Evolutionary conservation across 164 flowering plant species (phyloP).

Genomic region (Chimonanthus praecox): DNA sequence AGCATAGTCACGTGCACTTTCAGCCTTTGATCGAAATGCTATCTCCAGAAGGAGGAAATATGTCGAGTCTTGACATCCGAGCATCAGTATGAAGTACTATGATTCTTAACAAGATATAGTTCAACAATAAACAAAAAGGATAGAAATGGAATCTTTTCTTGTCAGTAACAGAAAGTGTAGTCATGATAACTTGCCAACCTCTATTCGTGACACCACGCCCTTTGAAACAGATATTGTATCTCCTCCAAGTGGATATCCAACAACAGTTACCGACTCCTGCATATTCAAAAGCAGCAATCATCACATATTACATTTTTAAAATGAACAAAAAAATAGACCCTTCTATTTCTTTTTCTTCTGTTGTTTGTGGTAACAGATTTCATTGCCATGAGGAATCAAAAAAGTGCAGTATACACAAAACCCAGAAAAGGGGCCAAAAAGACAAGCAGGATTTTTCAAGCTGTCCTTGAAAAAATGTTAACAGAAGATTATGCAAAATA

Average conservation of each 20-base stretch:
- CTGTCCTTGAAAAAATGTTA: too few relatives aligned
- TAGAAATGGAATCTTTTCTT: not conserved
- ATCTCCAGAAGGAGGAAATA: not conserved
- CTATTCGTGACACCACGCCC: constrained; percentile 97
- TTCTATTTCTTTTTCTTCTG: not conserved
- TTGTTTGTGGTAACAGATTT: not conserved
- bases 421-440: too few relatives aligned
- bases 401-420: too few relatives aligned
- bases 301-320: not conserved
- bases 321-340: not conserved
- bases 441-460: too few relatives aligned
- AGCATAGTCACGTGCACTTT: not conserved
- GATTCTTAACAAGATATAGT: not conserved
- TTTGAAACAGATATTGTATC: constrained; percentile 97
- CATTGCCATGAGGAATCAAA: not conserved
- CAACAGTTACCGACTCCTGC: constrained; percentile 98
- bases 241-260: constrained; percentile 98
- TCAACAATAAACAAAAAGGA: not conserved
- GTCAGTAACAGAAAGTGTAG: not conserved
- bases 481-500: too few relatives aligned
- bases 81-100: not conserved
- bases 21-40: not conserved
- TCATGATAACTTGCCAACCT: constrained; percentile 51
- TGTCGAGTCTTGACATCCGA: not conserved
- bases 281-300: constrained; percentile 3